Evolutionary conservation across 305 asterid species (phyloP), one percentile per base, ranked within the genome.

Genomic region (Ruellia speciosa): DNA sequence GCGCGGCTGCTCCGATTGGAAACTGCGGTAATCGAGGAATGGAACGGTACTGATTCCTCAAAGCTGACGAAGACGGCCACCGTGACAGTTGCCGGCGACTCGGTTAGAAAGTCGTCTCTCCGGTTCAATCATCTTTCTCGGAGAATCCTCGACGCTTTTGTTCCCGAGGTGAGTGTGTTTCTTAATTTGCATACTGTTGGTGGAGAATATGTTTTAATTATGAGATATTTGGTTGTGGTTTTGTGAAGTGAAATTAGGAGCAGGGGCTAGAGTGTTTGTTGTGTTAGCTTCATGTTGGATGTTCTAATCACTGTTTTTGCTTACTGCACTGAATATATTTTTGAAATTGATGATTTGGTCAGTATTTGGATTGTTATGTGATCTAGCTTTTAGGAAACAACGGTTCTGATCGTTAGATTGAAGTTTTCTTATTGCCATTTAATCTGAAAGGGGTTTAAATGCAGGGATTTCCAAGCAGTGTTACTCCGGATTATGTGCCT

Each of bases 391-490:
- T 37, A 37, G 41, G 9, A 37, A 2, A 37, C 31, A 24, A 24
- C 2, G 31, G 2, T 24, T 24, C 3, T 24, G 31, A 24, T 24
- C 4, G 31, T 1, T 1, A 24, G 31, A 24, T 24, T 24, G 31
- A 24, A 24, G 2, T 37, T 7, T 2, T 37, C 0, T 49, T 6
- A 53, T 24, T 49, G 51, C 19, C 46, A 16, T 16, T 47, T 56
- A 31, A 48, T 40, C 52, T 34, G 60, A 67, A 58, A 52, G 18
- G 28, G 51, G 55, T 62, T 19, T 9, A 48, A 59, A 45, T 79
- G 75, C 87, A 92, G 99, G 99, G 99, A 9, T 92, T 84, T 70
- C 99, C 96, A 0, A 71, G 75, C 77, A 88, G 96, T 39, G 94
- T 86, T 43, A 92, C 99, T 16, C 82, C 90, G 18, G 99, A 92